Base-by-base conservation (phyloP, 1,284 basidiomycete genomes). In the Ceratobasidium sp. region DNA sequence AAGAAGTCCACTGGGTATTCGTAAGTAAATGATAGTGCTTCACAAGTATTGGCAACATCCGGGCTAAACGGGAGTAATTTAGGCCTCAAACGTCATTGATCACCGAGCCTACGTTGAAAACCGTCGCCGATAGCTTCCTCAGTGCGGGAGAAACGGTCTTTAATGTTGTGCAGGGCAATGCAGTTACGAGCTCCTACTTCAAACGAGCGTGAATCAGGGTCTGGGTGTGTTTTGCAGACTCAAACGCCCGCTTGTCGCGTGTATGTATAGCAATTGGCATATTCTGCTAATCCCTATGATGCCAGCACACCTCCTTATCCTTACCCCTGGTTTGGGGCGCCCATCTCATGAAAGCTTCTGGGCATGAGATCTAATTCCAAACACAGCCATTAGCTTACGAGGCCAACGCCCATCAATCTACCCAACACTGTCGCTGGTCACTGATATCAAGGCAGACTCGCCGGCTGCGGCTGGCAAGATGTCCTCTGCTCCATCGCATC, bases 111-210 rank as follows among this genome's bases (percentile, higher is more conserved):
- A 96, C 92, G 2, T 78, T 91, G 29, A 91, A 92, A 75, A 88
- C 89, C 14, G 82, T 94, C 24, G 89, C 94, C 7, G 93, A 97
- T 79, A 89, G 88, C 75, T 97, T 96, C 81, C 87, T 99, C 71
- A 89, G 91, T 33, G 85, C 96, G 29, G 97, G 97, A 75, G 97
- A 99, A 83, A 91, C 91, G 15, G 83, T 97, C 47, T 98, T 97
- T 84, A 93, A 94, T 79, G 87, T 94, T 81, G 85, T 92, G 53
- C 91, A 95, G 79, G 90, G 89, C 27, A 90, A 90, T 9, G 93
- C 89, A 29, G 93, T 97, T 75, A 95, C 91, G 81, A 96, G 91
- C 82, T 78, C 85, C 44, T 96, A 94, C 81, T 97, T 84, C 78
- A 84, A 83, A 80, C 80, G 77, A 53, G 77, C 73, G 47, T 74